Evolutionary conservation across 1,139 yeast genomes (phyloP), one percentile per base, ranked within the genome.

Genomic region (Debaryomycetaceae sp.): DNA sequence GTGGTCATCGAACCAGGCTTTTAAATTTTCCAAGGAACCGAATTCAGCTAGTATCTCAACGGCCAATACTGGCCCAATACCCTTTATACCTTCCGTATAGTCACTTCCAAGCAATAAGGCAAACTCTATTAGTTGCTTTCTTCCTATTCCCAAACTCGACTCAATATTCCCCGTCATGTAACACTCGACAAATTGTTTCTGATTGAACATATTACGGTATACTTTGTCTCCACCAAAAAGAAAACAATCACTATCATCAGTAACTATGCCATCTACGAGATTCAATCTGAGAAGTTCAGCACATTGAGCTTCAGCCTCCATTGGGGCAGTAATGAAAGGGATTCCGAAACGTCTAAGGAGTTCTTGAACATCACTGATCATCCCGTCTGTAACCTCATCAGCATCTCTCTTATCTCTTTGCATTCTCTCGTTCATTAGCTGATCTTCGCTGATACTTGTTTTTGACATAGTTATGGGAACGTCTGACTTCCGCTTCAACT

Each of bases 271-370:
- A 63, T 95, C 99, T 2, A 93, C 97, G 23, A 93, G 71, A 0
- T 79, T 80, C 14, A 89, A 62, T 24, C 66, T 63, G 41, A 80
- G 65, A 8, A 93, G 66, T 52, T 84, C 88, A 0, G 97, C 97
- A 65, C 99, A 93, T 58, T 93, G 99, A 0, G 98, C 97, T 68
- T 93, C 99, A 1, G 99, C 99, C 65, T 93, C 99, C 89, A 88
- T 89, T 0, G 98, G 98, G 0, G 98, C 97, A 0, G 97, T 88
- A 6, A 93, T 78, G 55, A 81, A 93, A 0, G 99, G 99, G 8
- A 93, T 86, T 1, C 99, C 99, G 69, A 95, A 95, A 45, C 95
- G 63, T 34, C 85, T 78, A 5, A 95, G 70, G 36, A 95, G 70
- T 49, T 89, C 96, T 62, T 93, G 97, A 8, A 95, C 95, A 59